Evolutionary conservation across 805 yeast genomes (phyloP).

Genomic region (Metschnikowia vanudenii): DNA sequence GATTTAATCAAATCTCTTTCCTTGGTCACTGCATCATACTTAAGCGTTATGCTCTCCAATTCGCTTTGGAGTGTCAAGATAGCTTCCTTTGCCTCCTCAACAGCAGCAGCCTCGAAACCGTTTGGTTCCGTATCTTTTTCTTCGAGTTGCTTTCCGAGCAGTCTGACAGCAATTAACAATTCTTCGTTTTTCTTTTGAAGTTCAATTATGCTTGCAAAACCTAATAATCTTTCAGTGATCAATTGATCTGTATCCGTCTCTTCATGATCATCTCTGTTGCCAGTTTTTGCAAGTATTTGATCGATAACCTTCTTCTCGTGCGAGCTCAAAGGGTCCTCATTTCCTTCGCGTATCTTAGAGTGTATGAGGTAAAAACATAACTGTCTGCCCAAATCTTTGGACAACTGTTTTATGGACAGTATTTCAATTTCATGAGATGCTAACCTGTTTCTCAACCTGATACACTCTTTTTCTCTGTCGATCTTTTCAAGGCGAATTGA

Average conservation of each 20-base stretch:
- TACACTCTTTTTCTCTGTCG: constrained; percentile 40
- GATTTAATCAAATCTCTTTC: constrained; percentile 69
- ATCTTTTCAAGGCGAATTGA: constrained; percentile 50
- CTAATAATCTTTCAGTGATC: constrained; percentile 70
- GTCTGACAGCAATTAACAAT: constrained; percentile 64
- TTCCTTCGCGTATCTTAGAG: constrained; percentile 53
- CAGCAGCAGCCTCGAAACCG: constrained; percentile 46
- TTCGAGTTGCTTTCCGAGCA: constrained; percentile 71
- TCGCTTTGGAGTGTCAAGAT: constrained; percentile 61
- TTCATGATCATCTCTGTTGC: constrained; percentile 24
- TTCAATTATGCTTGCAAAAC: constrained; percentile 65
- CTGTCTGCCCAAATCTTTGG: constrained; percentile 77
- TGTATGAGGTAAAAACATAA: constrained; percentile 73
- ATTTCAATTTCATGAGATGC: constrained; percentile 49
- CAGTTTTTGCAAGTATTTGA: constrained; percentile 45
- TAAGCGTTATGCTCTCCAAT: constrained; percentile 49
- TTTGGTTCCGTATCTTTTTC: constrained; percentile 48
- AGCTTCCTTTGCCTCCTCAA: constrained; percentile 67
- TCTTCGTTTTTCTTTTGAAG: constrained; percentile 75
- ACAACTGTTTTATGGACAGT: constrained; percentile 51
- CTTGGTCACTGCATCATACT: constrained; percentile 52
- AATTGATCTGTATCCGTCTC: constrained; percentile 69
- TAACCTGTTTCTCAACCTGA: constrained; percentile 30
- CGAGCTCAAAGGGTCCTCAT: constrained; percentile 59
- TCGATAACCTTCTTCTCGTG: constrained; percentile 67